Evolutionary conservation across 2,329 filamentous ascomycete genomes (phyloP), one percentile per base, ranked within the genome.

Genomic region (Pseudogymnoascus sp.): DNA sequence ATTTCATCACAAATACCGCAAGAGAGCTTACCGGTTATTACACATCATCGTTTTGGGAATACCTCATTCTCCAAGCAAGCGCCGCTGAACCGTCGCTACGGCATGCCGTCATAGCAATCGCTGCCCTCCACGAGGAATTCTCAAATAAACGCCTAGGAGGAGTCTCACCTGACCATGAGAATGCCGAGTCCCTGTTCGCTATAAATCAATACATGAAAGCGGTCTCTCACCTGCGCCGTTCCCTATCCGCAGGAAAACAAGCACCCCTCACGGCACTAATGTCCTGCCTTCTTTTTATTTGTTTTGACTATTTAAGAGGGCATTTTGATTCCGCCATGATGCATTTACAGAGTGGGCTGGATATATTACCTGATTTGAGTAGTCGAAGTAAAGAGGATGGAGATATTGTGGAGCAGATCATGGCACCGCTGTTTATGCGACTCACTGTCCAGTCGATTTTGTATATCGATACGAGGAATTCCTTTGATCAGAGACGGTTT

Each of bases 201-300:
- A 59, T 65, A 21, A 64, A 63, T 21, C 71, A 72, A 66, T 71
- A 72, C 45, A 63, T 68, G n/a, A 72, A 71, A 61, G 69, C 71
- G 7, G 67, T 72, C 41, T 63, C 62, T 3, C 62, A 69, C 59
- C 59, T 72, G 19, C 62, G 69, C 41, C 61, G 64, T n/a, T 66
- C 66, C 33, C 62, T 72, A 11, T 49, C 64, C 3, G 39, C 35
- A 12, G 66, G 67, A n/a, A 67, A 66, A 33, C 66, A 70, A 26
- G 63, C 64, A 8, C 65, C 69, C 14, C 16, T 70, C 12, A 67
- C 65, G 14, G 68, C 68, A 23, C 61, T 71, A 19, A 68, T 72
- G 69, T 69, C 66, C 3, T 72, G 69, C 58, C 64, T 70, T 16
- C 63, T 72, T 6, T 72, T 72, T 55, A 66, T 70, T 8, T 68